These are phyloP conservation scores for Albatrellus ellisii DNA, from an alignment of 768 basidiomycete genomes.

Conservation along the genomic window DNA sequence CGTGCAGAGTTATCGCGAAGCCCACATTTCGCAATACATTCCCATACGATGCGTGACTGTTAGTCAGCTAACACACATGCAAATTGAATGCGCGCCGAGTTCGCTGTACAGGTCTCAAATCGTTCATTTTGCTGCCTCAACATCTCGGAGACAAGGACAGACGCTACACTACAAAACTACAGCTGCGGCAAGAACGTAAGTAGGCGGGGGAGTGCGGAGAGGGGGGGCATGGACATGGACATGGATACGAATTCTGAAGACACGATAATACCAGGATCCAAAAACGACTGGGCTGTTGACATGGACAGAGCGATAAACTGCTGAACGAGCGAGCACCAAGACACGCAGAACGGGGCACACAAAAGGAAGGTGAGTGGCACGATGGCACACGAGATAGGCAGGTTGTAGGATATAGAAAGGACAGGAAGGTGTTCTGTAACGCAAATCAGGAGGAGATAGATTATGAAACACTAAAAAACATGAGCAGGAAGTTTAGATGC, in stretches of 20 bases:
- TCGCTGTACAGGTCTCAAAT: too few relatives aligned
- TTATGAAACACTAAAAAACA: too few relatives aligned
- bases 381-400: conserved; percentile 1
- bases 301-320: neutral
- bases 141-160: too few relatives aligned
- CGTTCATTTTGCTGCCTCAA: too few relatives aligned
- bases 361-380: neutral
- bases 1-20: too few relatives aligned
- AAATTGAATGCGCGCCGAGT: too few relatives aligned
- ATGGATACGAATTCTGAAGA: neutral
- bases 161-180: conserved; percentile 24
- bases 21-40: too few relatives aligned
- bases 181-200: conserved; percentile 9
- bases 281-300: neutral
- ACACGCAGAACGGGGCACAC: neutral
- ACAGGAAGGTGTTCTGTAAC: neutral
- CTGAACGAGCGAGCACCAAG: conserved; percentile 6
- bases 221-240: neutral
- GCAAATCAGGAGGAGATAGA: too few relatives aligned
- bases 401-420: neutral
- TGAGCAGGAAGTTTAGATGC: too few relatives aligned
- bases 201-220: neutral
- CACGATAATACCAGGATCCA: neutral
- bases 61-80: too few relatives aligned
- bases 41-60: too few relatives aligned